phyloP scores from a whole-genome alignment of 2,329 filamentous ascomycete genomes.

The Penicillium sp. region DNA sequence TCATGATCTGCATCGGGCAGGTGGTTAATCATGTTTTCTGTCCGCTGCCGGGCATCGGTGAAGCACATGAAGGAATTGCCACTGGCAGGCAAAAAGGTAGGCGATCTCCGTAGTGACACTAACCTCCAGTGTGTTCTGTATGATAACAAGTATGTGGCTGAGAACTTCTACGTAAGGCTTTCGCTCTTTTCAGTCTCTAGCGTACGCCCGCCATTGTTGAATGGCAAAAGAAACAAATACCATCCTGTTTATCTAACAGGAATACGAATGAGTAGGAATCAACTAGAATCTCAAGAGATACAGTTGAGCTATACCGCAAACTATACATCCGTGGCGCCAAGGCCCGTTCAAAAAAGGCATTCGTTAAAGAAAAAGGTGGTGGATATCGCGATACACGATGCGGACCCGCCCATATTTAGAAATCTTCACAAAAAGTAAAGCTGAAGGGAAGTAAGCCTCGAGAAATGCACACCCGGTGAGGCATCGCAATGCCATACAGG shows the following conservation, averaged over 20 bases:
- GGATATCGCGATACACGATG: background rate
- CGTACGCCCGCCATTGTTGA: background rate
- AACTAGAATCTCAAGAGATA: background rate
- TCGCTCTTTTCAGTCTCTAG: background rate
- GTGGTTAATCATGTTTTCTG: background rate
- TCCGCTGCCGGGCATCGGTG: background rate
- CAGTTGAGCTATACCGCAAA: background rate
- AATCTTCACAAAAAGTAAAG: background rate
- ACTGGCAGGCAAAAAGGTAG: conserved; percentile 16
- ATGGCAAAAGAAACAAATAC: background rate
- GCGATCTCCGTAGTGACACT: background rate
- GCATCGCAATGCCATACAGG: background rate
- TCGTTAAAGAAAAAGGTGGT: background rate
- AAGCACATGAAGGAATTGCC: conserved; percentile 6
- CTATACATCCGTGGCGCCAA: background rate
- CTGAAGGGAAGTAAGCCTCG: background rate
- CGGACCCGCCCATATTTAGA: background rate
- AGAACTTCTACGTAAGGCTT: background rate
- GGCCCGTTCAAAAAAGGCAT: background rate
- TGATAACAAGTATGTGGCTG: background rate
- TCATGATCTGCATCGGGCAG: background rate
- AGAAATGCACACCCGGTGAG: background rate
- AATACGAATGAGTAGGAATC: background rate
- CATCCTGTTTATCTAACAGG: background rate
- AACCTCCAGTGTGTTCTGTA: background rate